phyloP scores from a whole-genome alignment of 2,329 filamentous ascomycete genomes.

The Nectriaceae sp. region DNA sequence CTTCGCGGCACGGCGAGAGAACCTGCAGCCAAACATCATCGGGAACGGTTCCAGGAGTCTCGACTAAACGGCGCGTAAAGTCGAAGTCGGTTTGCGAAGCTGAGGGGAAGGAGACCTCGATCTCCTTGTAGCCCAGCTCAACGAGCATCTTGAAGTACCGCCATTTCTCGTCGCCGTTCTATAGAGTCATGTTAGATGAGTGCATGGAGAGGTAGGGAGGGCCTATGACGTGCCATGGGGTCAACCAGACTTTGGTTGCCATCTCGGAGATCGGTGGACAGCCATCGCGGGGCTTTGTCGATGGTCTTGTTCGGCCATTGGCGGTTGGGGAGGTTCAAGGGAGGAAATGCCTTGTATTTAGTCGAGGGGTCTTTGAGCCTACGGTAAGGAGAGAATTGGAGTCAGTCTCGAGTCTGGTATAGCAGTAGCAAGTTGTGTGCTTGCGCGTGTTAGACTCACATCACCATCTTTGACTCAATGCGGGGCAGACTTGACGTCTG shows the following conservation, averaged over 20 bases:
- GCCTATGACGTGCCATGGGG: constrained; percentile 70
- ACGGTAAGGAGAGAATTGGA: not conserved
- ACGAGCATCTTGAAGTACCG: constrained; percentile 92
- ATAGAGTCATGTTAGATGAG: constrained; percentile 12
- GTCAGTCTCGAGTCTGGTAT: not conserved
- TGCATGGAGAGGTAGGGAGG: not conserved
- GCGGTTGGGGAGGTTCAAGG: constrained; percentile 62
- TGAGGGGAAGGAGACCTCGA: constrained; percentile 93
- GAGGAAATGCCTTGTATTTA: constrained; percentile 72
- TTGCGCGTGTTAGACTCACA: not conserved
- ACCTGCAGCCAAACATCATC: constrained; percentile 91
- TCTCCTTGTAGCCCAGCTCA: constrained; percentile 94
- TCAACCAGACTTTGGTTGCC: constrained; percentile 93
- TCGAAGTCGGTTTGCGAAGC: constrained; percentile 95
- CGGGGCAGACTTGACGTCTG: not conserved
- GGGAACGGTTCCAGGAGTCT: constrained; percentile 39
- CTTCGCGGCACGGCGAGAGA: constrained; percentile 86
- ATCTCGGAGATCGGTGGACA: constrained; percentile 81
- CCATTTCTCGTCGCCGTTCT: constrained; percentile 96
- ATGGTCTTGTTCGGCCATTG: constrained; percentile 85
- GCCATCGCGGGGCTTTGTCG: constrained; percentile 85
- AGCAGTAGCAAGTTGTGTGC: not conserved
- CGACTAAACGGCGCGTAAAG: constrained; percentile 84
- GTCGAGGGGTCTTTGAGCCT: constrained; percentile 76
- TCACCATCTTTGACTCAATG: constrained; percentile 1